Percentiles rank a stretch among this genome's conserved stretches.
Conservation (phyloP, 306 rosid genomes). For the Rosa rugosa region DNA sequence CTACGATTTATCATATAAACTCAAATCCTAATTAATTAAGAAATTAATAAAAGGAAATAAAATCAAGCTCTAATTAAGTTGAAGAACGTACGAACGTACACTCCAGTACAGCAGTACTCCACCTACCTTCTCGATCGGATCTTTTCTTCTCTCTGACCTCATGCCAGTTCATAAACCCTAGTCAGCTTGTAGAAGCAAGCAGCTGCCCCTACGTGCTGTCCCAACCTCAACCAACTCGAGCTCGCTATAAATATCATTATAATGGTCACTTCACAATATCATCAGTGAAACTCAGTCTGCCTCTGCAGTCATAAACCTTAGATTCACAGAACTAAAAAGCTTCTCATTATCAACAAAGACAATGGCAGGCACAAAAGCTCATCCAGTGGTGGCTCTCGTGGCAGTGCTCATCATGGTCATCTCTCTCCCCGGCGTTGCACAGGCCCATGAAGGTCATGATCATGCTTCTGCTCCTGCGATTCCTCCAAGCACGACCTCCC, state of each 20-base stretch:
- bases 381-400: constrained; percentile 41
- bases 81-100: too few species aligned
- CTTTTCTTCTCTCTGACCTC: not conserved
- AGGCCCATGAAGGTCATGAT: constrained; percentile 40
- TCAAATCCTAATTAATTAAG: too few species aligned
- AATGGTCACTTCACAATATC: fast-evolving
- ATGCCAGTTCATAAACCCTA: not conserved
- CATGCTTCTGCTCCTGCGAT: constrained; percentile 31
- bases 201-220: constrained; percentile 58
- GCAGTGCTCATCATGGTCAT: constrained; percentile 42
- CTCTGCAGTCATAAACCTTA: constrained; percentile 22
- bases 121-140: not conserved
- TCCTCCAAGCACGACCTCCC: constrained; percentile 69
- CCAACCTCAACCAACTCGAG: not conserved
- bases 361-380: constrained; percentile 63
- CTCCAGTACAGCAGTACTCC: not conserved
- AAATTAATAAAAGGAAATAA: too few species aligned
- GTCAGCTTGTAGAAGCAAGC: constrained; percentile 63
- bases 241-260: constrained; percentile 36
- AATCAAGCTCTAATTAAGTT: not conserved
- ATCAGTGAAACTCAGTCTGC: not conserved
- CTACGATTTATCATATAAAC: too few species aligned
- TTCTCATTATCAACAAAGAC: not conserved
- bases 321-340: not conserved
- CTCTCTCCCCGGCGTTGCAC: constrained; percentile 35